phyloP scores from a whole-genome alignment of 306 rosid species.

The Vigna radiata region DNA sequence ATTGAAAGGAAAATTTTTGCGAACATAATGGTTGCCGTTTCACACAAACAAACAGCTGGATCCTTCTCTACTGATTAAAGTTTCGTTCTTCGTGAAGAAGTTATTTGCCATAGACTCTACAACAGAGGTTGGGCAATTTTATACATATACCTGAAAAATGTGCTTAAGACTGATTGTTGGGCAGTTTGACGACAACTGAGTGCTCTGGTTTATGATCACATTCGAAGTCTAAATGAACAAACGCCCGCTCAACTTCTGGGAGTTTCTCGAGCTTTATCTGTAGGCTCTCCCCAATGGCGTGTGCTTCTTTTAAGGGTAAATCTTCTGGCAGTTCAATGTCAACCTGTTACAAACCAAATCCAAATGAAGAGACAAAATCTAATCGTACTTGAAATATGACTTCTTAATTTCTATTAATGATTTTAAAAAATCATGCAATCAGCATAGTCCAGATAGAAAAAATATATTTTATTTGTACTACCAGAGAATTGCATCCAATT shows the following conservation, averaged over 20 bases:
- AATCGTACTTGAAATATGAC: neutral
- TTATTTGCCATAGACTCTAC: neutral
- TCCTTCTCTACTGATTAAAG: neutral
- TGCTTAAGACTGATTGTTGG: constrained; percentile 55
- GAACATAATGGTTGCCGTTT: constrained; percentile 10
- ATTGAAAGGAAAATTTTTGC: neutral
- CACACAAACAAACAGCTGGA: constrained; percentile 7
- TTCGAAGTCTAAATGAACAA: constrained; percentile 96
- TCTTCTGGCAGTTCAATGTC: constrained; percentile 95
- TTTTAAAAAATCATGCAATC: too few relatives aligned
- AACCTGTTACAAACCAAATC: constrained; percentile 62
- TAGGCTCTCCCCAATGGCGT: constrained; percentile 73
- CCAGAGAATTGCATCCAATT: too few relatives aligned
- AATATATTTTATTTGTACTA: too few relatives aligned
- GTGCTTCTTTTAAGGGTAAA: constrained; percentile 81
- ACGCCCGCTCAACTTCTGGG: constrained; percentile 82
- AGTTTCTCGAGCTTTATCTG: constrained; percentile 82
- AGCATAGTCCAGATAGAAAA: too few relatives aligned
- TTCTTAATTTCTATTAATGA: too few relatives aligned
- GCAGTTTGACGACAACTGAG: constrained; percentile 72
- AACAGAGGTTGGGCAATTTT: neutral
- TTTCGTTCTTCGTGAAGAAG: constrained; percentile 6
- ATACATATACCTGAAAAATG: neutral
- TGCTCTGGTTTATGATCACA: constrained; percentile 98
- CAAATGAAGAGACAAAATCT: constrained; percentile 24